Evolutionary conservation across 805 yeast species (phyloP).

Genomic region (Kluyveromyces starmeri): DNA sequence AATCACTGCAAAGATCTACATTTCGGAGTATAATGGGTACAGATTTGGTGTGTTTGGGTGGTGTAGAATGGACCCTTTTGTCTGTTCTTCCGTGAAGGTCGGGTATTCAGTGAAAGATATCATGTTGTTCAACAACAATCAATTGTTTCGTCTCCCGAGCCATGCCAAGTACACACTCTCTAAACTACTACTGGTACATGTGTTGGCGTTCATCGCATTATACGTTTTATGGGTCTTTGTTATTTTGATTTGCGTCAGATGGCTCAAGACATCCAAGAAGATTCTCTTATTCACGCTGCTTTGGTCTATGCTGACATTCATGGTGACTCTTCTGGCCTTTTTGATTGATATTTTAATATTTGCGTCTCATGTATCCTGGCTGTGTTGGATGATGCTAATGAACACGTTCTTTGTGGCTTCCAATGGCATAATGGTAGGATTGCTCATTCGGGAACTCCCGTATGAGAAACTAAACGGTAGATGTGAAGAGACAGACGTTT

Average conservation of each 20-base stretch:
- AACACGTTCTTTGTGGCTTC: slow-evolving; percentile 59
- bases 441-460: not conserved
- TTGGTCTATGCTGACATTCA: slow-evolving; percentile 58
- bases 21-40: slow-evolving; percentile 42
- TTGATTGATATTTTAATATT: slow-evolving; percentile 76
- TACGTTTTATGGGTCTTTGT: slow-evolving; percentile 36
- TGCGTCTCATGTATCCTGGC: slow-evolving; percentile 64
- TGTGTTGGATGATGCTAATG: slow-evolving; percentile 76
- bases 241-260: slow-evolving; percentile 32
- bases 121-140: not conserved
- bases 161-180: slow-evolving; percentile 51
- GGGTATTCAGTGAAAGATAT: slow-evolving; percentile 13
- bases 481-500: not conserved
- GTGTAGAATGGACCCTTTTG: slow-evolving; percentile 30
- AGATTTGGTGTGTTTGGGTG: slow-evolving; percentile 66
- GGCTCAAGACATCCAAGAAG: slow-evolving; percentile 29
- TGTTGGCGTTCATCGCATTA: slow-evolving; percentile 51
- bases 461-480: not conserved
- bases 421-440: slow-evolving; percentile 55
- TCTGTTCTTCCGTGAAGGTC: slow-evolving; percentile 15
- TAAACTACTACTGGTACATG: slow-evolving; percentile 56
- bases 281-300: slow-evolving; percentile 45
- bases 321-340: slow-evolving; percentile 64
- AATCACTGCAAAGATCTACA: slow-evolving; percentile 37
- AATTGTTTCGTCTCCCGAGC: slow-evolving; percentile 45